phyloP scores from a whole-genome alignment of 2,329 filamentous ascomycete genomes.

The Amauroascus niger region DNA sequence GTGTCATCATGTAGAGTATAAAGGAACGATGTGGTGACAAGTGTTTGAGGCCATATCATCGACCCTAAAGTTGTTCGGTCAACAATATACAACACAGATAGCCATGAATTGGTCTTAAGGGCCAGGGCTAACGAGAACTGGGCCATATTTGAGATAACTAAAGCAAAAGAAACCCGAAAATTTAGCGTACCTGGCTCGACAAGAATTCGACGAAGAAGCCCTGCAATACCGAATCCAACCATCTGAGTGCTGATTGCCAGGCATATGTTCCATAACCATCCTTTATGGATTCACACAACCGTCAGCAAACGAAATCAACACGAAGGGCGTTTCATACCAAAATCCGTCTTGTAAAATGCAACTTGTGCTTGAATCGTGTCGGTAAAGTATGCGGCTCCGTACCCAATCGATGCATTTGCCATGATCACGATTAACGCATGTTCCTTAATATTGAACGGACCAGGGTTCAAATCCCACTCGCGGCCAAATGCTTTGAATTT shows the following conservation, averaged over 20 bases:
- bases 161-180: not conserved
- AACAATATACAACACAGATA: not conserved
- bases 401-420: conserved; percentile 59
- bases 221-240: conserved; percentile 59
- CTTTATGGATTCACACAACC: not conserved
- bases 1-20: conserved; percentile 62
- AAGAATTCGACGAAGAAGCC: conserved; percentile 56
- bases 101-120: not conserved
- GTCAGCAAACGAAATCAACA: not conserved
- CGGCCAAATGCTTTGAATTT: conserved; percentile 31
- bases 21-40: conserved; percentile 59
- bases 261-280: conserved; percentile 54
- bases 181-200: conserved; percentile 26
- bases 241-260: conserved; percentile 60
- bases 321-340: conserved; percentile 36
- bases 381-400: conserved; percentile 55
- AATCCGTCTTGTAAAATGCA: conserved; percentile 61
- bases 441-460: conserved; percentile 41
- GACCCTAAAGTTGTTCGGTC: conserved; percentile 36
- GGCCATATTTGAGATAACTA: not conserved
- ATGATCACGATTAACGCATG: conserved; percentile 40
- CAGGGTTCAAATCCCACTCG: conserved; percentile 35
- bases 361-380: conserved; percentile 63
- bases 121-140: not conserved
- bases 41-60: conserved; percentile 62